These are phyloP conservation scores for Albatrellus ellisii DNA, from an alignment of 768 basidiomycete genomes.

Conservation along the genomic window DNA sequence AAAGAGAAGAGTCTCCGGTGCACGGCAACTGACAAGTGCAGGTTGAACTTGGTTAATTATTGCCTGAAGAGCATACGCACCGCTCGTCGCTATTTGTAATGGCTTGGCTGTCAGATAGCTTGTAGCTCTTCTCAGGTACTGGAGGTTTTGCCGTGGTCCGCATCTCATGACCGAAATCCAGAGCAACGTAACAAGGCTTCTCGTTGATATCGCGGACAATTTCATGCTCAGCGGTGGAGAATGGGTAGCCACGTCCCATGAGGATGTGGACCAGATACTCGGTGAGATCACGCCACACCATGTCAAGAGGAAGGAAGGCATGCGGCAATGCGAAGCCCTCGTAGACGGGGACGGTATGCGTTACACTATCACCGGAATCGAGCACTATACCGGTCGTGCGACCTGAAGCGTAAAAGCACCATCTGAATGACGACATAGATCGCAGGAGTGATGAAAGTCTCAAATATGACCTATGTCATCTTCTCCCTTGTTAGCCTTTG, in stretches of 20 bases:
- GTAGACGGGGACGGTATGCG: slow-evolving; percentile 64
- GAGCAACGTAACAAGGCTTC: slow-evolving; percentile 68
- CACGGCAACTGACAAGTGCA: slow-evolving; percentile 44
- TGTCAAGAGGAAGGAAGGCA: slow-evolving; percentile 55
- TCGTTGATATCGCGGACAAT: slow-evolving; percentile 66
- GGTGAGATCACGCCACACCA: slow-evolving; percentile 55
- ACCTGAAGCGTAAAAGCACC: slow-evolving; percentile 62
- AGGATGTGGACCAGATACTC: slow-evolving; percentile 41
- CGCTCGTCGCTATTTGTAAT: slow-evolving; percentile 83
- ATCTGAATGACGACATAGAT: slow-evolving; percentile 91
- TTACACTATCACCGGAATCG: slow-evolving; percentile 65
- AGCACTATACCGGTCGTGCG: slow-evolving; percentile 65
- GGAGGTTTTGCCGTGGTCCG: slow-evolving; percentile 55
- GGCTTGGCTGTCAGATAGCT: slow-evolving; percentile 56
- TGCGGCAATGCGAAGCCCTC: slow-evolving; percentile 59
- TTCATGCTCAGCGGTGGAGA: slow-evolving; percentile 48
- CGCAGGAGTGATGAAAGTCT: slow-evolving; percentile 87
- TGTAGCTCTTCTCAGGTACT: slow-evolving; percentile 59
- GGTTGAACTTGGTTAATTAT: not conserved
- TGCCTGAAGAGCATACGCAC: slow-evolving; percentile 19
- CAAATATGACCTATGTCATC: slow-evolving; percentile 96
- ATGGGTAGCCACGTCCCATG: slow-evolving; percentile 48
- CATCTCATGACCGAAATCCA: slow-evolving; percentile 64
- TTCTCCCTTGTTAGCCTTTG: slow-evolving; percentile 88
- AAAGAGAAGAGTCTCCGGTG: slow-evolving; percentile 91